Evolutionary conservation across 306 rosid genomes (phyloP), one percentile per base, ranked within the genome.

Genomic region (Cicer cuneatum): DNA sequence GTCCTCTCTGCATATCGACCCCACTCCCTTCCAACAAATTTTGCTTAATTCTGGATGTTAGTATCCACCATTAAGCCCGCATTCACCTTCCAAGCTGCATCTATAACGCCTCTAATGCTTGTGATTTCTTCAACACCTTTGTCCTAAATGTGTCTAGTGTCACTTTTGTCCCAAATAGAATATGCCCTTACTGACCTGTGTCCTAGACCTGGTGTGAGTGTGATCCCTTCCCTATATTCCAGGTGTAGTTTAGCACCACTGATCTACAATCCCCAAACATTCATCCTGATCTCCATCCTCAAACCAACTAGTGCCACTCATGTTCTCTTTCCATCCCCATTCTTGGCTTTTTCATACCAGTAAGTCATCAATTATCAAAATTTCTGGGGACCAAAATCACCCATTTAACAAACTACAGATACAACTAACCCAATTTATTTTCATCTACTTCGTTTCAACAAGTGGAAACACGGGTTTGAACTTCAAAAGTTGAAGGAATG

Each of bases 281-380:
- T 15, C 10, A 51, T 15, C 58, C 24, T 51, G 9, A 56, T 21
- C 37, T 7, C 38, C 38, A 19, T 21, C 38, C 62, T 11, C 62
- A 56, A 56, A 54, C n/a, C 38, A 56, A 56, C 14, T 21, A 56
- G 38, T 56, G 62, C n/a, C 21, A 56, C 11, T 56, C 62, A 21
- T 56, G 37, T 54, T 54, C 61, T 3, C 61, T 54, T 19, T 18
- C 61, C 61, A 54, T 8, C 35, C 35, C 35, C 37, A 54, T 7
- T 9, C 61, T 4, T 56, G 62, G n/a, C 62, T 56, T 56, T 56
- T 56, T 56, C 37, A 19, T 56, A 56, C 62, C 37, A 56, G 5
- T 56, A 24, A 56, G n/a, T 56, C 62, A 56, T 19, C 35, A 29
- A 29, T 29, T 29, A 19, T 47, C 52, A 47, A 47, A 5, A 47